A percentile compares a stretch with the other conserved stretches of the same genome.
Evolutionary conservation across 768 basidiomycete genomes (phyloP).

Genomic region (Lactifluus hygrophoroides): DNA sequence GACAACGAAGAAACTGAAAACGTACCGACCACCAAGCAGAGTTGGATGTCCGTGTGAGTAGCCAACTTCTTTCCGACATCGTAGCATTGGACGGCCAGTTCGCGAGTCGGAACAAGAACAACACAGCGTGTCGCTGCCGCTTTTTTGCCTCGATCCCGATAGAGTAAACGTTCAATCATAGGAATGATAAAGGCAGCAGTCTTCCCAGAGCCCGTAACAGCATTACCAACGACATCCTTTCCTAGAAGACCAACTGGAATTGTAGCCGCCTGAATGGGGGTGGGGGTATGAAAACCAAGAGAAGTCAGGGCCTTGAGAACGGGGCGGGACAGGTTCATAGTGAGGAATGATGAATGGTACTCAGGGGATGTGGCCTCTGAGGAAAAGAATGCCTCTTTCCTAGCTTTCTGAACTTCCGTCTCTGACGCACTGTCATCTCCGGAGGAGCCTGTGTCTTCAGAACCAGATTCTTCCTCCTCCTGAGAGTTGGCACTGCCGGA

Average conservation of each 20-base stretch:
- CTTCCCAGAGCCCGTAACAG: slow-evolving; percentile 97
- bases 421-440: slow-evolving; percentile 56
- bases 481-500: slow-evolving; percentile 24
- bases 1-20: slow-evolving; percentile 1
- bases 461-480: slow-evolving; percentile 21
- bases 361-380: slow-evolving; percentile 38
- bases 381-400: slow-evolving; percentile 87
- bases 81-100: slow-evolving; percentile 92
- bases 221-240: slow-evolving; percentile 92
- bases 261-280: slow-evolving; percentile 91
- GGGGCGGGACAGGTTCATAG: slow-evolving; percentile 94
- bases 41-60: slow-evolving; percentile 78
- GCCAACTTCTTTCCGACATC: slow-evolving; percentile 85
- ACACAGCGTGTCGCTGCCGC: slow-evolving; percentile 85
- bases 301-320: slow-evolving; percentile 84
- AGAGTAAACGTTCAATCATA: slow-evolving; percentile 85
- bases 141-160: slow-evolving; percentile 82
- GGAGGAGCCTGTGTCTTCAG: slow-evolving; percentile 39
- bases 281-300: slow-evolving; percentile 74
- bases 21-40: slow-evolving; percentile 86
- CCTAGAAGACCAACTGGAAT: slow-evolving; percentile 92
- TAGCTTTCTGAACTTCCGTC: slow-evolving; percentile 48
- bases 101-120: slow-evolving; percentile 88
- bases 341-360: slow-evolving; percentile 71
- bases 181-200: slow-evolving; percentile 97